phyloP scores from a whole-genome alignment of 768 basidiomycete species.

The Tricholoma flavovirens region DNA sequence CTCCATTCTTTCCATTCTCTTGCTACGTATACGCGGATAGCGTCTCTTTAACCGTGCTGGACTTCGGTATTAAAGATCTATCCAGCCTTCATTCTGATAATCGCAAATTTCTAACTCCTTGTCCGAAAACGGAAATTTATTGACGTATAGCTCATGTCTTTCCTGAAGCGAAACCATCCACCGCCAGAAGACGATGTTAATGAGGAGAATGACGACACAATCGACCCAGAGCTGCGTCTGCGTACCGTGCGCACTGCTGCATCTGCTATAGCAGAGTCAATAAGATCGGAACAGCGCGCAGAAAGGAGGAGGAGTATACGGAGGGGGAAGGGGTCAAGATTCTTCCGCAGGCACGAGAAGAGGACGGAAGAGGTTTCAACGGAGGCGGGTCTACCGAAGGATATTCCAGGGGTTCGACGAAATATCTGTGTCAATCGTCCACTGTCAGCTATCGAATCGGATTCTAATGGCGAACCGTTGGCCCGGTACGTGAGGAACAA shows the following conservation, averaged over 20 bases:
- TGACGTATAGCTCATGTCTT: slow-evolving; percentile 24
- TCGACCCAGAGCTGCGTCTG: slow-evolving; percentile 83
- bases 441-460: slow-evolving; percentile 58
- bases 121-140: slow-evolving; percentile 8
- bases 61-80: slow-evolving; percentile 15
- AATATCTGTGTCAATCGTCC: slow-evolving; percentile 80
- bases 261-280: slow-evolving; percentile 83
- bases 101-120: slow-evolving; percentile 2
- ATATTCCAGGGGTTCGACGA: slow-evolving; percentile 50
- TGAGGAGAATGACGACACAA: slow-evolving; percentile 58
- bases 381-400: slow-evolving; percentile 28
- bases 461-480: slow-evolving; percentile 68
- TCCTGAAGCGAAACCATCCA: slow-evolving; percentile 36
- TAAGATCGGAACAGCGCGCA: slow-evolving; percentile 68
- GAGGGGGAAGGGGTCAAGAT: slow-evolving; percentile 43
- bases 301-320: slow-evolving; percentile 47
- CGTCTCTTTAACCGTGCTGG: slow-evolving; percentile 17
- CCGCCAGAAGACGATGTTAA: slow-evolving; percentile 40
- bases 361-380: slow-evolving; percentile 29
- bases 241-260: slow-evolving; percentile 92
- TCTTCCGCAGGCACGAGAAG: slow-evolving; percentile 54
- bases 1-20: slow-evolving; percentile 8
- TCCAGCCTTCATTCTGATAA: neutral
- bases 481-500: slow-evolving; percentile 86
- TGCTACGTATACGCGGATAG: slow-evolving; percentile 7